Percentiles rank a stretch among this genome's conserved stretches.
These are phyloP conservation scores for Scutellaria galericulata DNA, from an alignment of 257 asterid genomes.

Conservation along the genomic window DNA sequence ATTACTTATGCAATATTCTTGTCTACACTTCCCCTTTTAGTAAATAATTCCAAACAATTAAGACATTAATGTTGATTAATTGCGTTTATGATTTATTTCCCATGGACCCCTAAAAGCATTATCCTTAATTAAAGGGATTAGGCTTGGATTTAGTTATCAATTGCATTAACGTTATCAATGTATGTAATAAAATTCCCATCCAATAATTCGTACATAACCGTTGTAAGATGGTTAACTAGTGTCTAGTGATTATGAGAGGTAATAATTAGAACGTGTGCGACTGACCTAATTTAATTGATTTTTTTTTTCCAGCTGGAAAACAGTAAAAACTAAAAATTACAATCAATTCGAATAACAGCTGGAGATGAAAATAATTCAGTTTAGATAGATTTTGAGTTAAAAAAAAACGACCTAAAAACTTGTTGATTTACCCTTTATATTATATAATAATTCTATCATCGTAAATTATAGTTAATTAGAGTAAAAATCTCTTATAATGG, in stretches of 20 bases:
- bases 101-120: not conserved
- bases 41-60: not conserved
- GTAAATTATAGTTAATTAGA: too few relatives aligned
- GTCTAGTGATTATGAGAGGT: slow-evolving; percentile 13
- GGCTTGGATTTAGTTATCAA: not conserved
- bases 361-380: too few relatives aligned
- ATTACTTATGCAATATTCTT: too few relatives aligned
- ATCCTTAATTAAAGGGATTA: slow-evolving; percentile 15
- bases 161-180: slow-evolving; percentile 18
- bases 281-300: not conserved
- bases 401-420: not conserved
- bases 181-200: slow-evolving; percentile 20
- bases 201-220: slow-evolving; percentile 29
- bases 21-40: not conserved
- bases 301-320: slow-evolving; percentile 18
- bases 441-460: too few relatives aligned
- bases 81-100: not conserved
- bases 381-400: too few relatives aligned
- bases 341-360: not conserved
- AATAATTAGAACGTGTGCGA: slow-evolving; percentile 2
- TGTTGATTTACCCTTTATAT: not conserved
- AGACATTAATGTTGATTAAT: not conserved
- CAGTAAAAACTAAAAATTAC: not conserved
- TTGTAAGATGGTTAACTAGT: slow-evolving; percentile 13
- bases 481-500: too few relatives aligned